Base-by-base conservation (phyloP, 169 alveolate species). In the Plasmodium vinckei region DNA sequence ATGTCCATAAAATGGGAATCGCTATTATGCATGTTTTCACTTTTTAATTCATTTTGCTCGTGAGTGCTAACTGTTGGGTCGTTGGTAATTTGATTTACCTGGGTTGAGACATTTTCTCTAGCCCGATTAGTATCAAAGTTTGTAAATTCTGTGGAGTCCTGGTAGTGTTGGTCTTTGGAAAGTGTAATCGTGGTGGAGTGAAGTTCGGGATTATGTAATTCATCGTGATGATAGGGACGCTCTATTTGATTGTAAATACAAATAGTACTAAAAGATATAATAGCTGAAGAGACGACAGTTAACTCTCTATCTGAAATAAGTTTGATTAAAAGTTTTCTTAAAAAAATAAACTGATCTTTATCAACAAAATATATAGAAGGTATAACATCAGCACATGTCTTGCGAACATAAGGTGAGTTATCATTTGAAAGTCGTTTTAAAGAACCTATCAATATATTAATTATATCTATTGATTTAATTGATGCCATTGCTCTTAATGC, bases 401-500 rank as follows among this genome's bases (percentile, higher is more conserved):
- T 95, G 49, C 97, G 65, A 9, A 96, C 98, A 64, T 93, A 94
- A 6, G 96, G 95, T 33, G 96, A 94, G 17, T 90, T 77, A 82
- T 96, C 98, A 49, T 87, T 92, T n/a, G 94, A 92, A n/a, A 95
- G 87, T 64, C 89, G 73, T 17, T 93, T 89, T 57, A 96, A 79
- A 9, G 97, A 84, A 51, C 77, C 87, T 13, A 94, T 87, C 19
- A 95, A 63, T 64, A 94, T 75, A 56, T 87, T 93, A 0, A 94
- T 93, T 44, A 94, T 93, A 68, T 92, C 95, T 5, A 94, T 93
- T 0, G 95, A 93, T 23, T 87, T 82, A 7, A 94, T 87, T 51
- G 95, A 94, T 3, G 95, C 91, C 89, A 96, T 87, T 2, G 97
- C 93, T 73, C 95, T 89, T 49, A 96, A 73, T 1, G 98, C 96